Conservation (phyloP, 2,329 filamentous ascomycete genomes). For the Phialophora expanda region DNA sequence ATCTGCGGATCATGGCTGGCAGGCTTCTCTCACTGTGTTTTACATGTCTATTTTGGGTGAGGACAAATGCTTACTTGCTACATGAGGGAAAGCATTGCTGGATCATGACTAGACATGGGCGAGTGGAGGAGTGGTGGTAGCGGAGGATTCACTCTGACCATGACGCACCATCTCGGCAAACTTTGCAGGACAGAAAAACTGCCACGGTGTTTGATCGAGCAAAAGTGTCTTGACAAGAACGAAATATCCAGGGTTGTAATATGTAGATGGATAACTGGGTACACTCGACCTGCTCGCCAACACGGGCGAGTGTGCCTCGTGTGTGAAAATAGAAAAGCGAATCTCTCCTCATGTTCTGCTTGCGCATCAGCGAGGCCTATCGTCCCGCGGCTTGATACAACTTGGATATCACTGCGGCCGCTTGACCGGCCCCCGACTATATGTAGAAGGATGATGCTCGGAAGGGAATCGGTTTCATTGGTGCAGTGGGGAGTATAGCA, state of each 20-base stretch:
- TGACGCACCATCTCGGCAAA: not conserved
- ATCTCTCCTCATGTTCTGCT: constrained; percentile 24
- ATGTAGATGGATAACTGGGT: constrained; percentile 10
- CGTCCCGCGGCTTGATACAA: not conserved
- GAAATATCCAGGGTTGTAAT: constrained; percentile 10
- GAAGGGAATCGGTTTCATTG: not conserved
- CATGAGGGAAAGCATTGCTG: constrained; percentile 16
- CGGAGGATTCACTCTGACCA: constrained; percentile 4
- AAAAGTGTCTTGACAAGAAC: not conserved
- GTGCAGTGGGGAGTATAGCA: not conserved
- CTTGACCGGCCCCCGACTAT: not conserved
- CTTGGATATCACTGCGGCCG: not conserved
- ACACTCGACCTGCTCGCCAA: not conserved
- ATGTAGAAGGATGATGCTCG: not conserved
- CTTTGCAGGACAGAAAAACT: not conserved
- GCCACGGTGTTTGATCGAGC: not conserved
- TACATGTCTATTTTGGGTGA: constrained; percentile 9
- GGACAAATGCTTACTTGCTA: constrained; percentile 6
- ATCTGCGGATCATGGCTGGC: constrained; percentile 20
- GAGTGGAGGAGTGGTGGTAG: constrained; percentile 9
- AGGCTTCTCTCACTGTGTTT: constrained; percentile 20
- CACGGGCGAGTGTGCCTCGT: not conserved
- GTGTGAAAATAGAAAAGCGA: constrained; percentile 24
- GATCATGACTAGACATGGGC: constrained; percentile 21
- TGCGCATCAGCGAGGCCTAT: not conserved